Conservation (phyloP, 1,284 basidiomycete species). For the Rhodotorula sp. region DNA sequence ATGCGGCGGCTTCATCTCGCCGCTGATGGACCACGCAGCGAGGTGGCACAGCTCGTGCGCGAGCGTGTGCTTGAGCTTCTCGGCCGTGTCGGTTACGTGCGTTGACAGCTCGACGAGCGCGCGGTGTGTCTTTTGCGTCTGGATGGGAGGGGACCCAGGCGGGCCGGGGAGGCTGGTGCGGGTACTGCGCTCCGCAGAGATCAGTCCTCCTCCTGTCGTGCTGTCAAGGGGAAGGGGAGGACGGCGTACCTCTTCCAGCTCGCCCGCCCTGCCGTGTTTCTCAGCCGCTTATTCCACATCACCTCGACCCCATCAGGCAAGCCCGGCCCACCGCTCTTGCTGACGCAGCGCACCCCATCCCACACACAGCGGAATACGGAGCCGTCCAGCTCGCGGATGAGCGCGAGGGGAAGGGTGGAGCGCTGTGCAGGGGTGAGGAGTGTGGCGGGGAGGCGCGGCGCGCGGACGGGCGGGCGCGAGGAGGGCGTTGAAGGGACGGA, state of each 20-base stretch:
- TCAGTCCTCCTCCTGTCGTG: background rate
- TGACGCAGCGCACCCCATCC: conserved; percentile 9
- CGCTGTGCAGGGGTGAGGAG: conserved; percentile 25
- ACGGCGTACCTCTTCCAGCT: conserved; percentile 63
- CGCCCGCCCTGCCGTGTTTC: conserved; percentile 75
- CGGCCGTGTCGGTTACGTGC: conserved; percentile 73
- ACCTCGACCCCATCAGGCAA: conserved; percentile 65
- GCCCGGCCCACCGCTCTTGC: conserved; percentile 52
- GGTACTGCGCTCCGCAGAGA: conserved; percentile 48
- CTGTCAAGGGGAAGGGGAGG: no score
- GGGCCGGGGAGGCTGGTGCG: conserved; percentile 43
- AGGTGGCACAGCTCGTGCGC: conserved; percentile 87
- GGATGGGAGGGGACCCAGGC: background rate
- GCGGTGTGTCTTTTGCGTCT: conserved; percentile 49
- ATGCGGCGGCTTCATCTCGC: conserved; percentile 65
- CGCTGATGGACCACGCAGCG: conserved; percentile 75
- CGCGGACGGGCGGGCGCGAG: background rate
- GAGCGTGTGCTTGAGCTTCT: conserved; percentile 73
- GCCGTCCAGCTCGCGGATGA: conserved; percentile 33
- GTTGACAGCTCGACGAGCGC: conserved; percentile 66
- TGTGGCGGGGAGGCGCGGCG: background rate
- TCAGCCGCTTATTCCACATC: conserved; percentile 70
- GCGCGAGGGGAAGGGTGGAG: conserved; percentile 12
- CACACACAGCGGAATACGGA: conserved; percentile 30
- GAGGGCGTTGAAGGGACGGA: background rate